Conservation (phyloP, 2,329 filamentous ascomycete species). For the Periconia macrospinosa region DNA sequence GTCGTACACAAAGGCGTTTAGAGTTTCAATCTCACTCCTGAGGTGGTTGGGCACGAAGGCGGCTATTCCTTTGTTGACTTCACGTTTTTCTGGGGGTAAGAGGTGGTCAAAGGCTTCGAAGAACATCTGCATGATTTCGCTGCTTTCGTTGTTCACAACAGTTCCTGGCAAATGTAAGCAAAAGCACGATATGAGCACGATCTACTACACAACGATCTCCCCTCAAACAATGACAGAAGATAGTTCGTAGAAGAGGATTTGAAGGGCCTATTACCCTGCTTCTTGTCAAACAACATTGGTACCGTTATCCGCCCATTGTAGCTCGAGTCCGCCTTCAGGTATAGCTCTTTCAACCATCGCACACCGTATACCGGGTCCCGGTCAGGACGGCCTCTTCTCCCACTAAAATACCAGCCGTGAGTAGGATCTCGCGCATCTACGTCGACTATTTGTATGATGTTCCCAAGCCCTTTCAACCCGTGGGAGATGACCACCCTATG, state of each 20-base stretch:
- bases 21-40: conserved; percentile 70
- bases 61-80: conserved; percentile 54
- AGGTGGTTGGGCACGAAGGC: conserved; percentile 70
- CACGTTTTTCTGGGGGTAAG: conserved; percentile 54
- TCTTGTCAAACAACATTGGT: conserved; percentile 73
- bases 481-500: conserved; percentile 54
- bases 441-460: conserved; percentile 52
- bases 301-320: conserved; percentile 70
- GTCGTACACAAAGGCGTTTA: conserved; percentile 80
- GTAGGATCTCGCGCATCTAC: conserved; percentile 38
- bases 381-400: conserved; percentile 23
- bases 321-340: conserved; percentile 66
- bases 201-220: neutral
- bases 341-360: conserved; percentile 62
- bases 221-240: neutral
- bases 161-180: conserved; percentile 17
- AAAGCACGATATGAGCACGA: conserved; percentile 5
- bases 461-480: conserved; percentile 54
- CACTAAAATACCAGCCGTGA: conserved; percentile 39
- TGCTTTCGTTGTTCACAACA: conserved; percentile 41
- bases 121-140: conserved; percentile 39
- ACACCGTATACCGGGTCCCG: conserved; percentile 34
- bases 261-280: conserved; percentile 42
- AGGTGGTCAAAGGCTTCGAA: conserved; percentile 34
- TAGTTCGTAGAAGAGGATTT: neutral